phyloP scores from a whole-genome alignment of 164 flowering plant genomes.

The Sextonia rubra region DNA sequence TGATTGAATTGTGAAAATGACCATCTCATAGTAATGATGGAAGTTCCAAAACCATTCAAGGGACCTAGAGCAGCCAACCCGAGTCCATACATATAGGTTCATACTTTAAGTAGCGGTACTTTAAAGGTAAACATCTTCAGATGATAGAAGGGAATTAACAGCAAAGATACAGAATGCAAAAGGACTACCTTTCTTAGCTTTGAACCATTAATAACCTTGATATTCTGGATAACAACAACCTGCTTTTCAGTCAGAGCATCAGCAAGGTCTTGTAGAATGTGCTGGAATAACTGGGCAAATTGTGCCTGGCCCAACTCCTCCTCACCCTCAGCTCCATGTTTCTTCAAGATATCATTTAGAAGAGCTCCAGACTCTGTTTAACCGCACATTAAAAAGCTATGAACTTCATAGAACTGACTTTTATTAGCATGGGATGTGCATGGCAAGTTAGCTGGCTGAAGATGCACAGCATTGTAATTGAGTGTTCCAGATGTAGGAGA shows the following conservation, averaged over 20 bases:
- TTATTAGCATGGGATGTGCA: not conserved
- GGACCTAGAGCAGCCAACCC: not conserved
- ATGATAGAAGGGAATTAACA: not conserved
- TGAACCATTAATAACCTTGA: slow-evolving; percentile 53
- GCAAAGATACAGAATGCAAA: not conserved
- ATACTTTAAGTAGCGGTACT: not conserved
- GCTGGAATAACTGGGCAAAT: slow-evolving; percentile 64
- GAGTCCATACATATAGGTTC: not conserved
- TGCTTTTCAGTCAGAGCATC: slow-evolving; percentile 43
- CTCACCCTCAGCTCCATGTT: slow-evolving; percentile 57
- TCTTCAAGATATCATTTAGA: slow-evolving; percentile 53
- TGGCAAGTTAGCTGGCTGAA: not conserved
- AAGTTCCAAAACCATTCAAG: not conserved
- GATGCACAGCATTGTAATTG: not conserved
- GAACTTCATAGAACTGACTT: not conserved
- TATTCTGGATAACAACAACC: slow-evolving; percentile 40
- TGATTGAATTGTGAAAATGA: not conserved
- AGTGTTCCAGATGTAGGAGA: not conserved
- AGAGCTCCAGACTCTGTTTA: slow-evolving; percentile 17
- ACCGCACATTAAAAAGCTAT: not conserved
- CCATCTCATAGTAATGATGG: not conserved
- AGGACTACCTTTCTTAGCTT: slow-evolving; percentile 54
- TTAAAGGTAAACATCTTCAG: not conserved
- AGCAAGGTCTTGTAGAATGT: slow-evolving; percentile 58
- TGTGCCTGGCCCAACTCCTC: slow-evolving; percentile 74